Evolutionary conservation across 768 basidiomycete species (phyloP), one percentile per base, ranked within the genome.

Genomic region (Suillus subluteus): DNA sequence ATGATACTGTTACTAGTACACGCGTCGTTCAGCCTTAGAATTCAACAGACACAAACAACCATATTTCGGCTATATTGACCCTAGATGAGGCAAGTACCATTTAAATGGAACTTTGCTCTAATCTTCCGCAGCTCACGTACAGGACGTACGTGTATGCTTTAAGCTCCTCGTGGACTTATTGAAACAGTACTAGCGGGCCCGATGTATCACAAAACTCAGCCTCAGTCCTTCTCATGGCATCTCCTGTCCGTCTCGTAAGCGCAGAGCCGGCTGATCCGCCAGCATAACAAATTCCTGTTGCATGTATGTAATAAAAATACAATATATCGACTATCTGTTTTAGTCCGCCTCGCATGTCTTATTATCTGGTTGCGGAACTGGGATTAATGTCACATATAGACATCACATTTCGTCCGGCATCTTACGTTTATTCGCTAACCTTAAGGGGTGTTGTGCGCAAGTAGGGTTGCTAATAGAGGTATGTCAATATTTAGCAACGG

Each of bases 371-470:
- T 23, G 8, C n/a, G 30, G 35, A 54, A 40, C 12, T 46, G 38
- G n/a, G n/a, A 52, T 48, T 26, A 9, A 41, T 15, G 52, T 40
- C 48, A 16, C 62, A 58, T 58, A 44, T 12, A 32, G 15, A 58
- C 44, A 63, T 63, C 56, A 56, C 23, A 59, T 40, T 40, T 66
- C 8, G 26, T 48, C 26, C 64, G 59, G 32, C 52, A 37, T 30
- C 38, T 40, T 62, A 43, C 62, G 32, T 23, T 26, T 43, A 13
- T 66, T 75, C 62, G 71, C 64, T 64, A 71, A 71, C 74, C 61
- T 70, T 72, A 66, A 84, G 73, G 54, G 91, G 87, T 3, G 92
- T 92, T 52, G 91, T 94, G 76, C 96, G 89, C 75, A 98, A 83
- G 84, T 99, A 98, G 1, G 93, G 87, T 92, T 96, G 74, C 63